Percentiles rank a stretch among this genome's conserved stretches.
These are phyloP conservation scores for Neurospora sp. DNA, from an alignment of 495 filamentous ascomycete genomes.

Conservation along the genomic window DNA sequence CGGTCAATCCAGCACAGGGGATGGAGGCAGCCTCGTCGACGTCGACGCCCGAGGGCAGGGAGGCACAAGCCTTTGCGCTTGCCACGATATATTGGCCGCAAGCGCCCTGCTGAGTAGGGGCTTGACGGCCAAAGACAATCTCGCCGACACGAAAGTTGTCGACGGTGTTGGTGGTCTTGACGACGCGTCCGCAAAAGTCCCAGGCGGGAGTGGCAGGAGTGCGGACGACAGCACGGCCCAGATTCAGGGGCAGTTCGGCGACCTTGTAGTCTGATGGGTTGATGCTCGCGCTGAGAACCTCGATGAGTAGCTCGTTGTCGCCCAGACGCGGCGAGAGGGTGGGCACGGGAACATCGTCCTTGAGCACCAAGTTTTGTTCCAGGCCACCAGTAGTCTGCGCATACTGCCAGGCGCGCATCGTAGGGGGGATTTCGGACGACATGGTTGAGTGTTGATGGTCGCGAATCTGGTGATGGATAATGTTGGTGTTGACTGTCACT, in stretches of 20 bases:
- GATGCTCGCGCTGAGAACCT: constrained; percentile 43
- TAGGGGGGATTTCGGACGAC: constrained; percentile 15
- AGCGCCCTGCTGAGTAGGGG: constrained; percentile 37
- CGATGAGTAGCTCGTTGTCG: constrained; percentile 42
- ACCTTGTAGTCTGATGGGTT: constrained; percentile 69
- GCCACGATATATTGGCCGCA: constrained; percentile 43
- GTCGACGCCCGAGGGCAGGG: constrained; percentile 41
- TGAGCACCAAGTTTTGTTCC: constrained; percentile 46
- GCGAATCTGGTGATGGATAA: not conserved
- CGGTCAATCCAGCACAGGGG: constrained; percentile 46
- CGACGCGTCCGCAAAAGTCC: constrained; percentile 55
- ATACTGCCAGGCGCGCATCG: constrained; percentile 59
- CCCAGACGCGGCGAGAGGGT: constrained; percentile 20
- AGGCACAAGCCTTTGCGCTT: constrained; percentile 15
- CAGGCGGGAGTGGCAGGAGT: constrained; percentile 45
- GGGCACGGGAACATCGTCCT: constrained; percentile 32
- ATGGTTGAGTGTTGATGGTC: not conserved
- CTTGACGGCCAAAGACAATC: constrained; percentile 44
- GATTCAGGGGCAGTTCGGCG: constrained; percentile 37
- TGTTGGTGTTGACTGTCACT: not conserved
- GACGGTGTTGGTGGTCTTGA: constrained; percentile 26
- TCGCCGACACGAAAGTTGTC: constrained; percentile 36
- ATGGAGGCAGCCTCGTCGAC: constrained; percentile 41
- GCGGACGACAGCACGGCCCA: constrained; percentile 31
- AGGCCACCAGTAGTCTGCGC: constrained; percentile 35